Evolutionary conservation across 345 rosid genomes (phyloP).

Genomic region (Salix caprea): DNA sequence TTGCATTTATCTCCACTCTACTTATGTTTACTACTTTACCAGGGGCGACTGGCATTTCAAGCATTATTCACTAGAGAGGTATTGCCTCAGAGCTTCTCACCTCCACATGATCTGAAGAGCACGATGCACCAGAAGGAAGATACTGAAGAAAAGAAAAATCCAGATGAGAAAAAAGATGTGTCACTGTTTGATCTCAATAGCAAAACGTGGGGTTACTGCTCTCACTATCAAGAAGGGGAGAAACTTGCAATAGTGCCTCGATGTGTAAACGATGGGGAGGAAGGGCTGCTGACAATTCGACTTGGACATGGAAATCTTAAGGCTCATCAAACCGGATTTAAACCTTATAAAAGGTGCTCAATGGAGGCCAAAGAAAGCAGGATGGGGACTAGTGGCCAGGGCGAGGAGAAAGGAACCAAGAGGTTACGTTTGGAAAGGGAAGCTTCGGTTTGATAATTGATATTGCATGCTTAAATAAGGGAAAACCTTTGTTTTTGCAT

Average conservation of each 20-base stretch:
- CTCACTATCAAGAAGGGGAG: slow-evolving; percentile 37
- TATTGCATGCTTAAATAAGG: slow-evolving; percentile 30
- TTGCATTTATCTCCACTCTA: not conserved
- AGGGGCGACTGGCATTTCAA: slow-evolving; percentile 93
- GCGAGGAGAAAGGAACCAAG: slow-evolving; percentile 70
- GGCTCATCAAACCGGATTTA: slow-evolving; percentile 71
- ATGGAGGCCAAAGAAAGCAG: slow-evolving; percentile 69
- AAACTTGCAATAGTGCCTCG: slow-evolving; percentile 10
- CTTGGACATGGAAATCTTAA: slow-evolving; percentile 51
- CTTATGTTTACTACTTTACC: slow-evolving; percentile 8
- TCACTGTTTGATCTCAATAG: slow-evolving; percentile 49
- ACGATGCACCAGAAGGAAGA: slow-evolving; percentile 19
- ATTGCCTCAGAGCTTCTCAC: slow-evolving; percentile 90
- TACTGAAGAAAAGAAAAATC: slow-evolving; percentile 29
- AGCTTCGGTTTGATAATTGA: slow-evolving; percentile 43
- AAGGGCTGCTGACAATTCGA: slow-evolving; percentile 49
- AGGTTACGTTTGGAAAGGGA: slow-evolving; percentile 78
- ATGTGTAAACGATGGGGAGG: slow-evolving; percentile 28
- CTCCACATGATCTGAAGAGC: slow-evolving; percentile 38
- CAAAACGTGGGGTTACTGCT: slow-evolving; percentile 21
- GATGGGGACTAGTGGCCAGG: slow-evolving; percentile 39
- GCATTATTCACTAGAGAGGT: slow-evolving; percentile 81
- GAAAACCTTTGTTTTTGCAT: slow-evolving; percentile 29
- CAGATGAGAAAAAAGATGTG: slow-evolving; percentile 29
- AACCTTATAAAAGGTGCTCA: slow-evolving; percentile 88